A percentile compares a stretch with the other conserved stretches of the same genome.
Conservation (phyloP, 208 protist species). For the Leishmania major region DNA sequence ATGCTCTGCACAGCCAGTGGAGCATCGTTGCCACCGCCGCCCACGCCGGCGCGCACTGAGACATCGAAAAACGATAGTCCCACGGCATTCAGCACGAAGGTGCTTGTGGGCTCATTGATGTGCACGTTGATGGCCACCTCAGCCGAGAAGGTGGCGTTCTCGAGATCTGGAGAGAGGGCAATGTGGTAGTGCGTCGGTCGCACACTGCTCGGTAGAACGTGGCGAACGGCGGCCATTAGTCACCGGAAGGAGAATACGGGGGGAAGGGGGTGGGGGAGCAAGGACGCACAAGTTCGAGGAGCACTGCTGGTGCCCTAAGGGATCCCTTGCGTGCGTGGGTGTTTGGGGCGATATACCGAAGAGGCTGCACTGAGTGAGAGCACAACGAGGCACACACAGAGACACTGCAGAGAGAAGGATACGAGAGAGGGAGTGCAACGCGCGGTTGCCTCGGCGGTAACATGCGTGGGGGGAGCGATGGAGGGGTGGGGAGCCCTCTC, state of each 20-base stretch:
- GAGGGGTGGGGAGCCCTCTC: neutral
- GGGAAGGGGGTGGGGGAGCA: neutral
- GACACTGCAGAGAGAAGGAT: neutral
- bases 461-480: neutral
- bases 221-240: slow-evolving; percentile 31
- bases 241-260: neutral
- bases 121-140: slow-evolving; percentile 56
- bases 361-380: neutral
- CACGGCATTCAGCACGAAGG: slow-evolving; percentile 72
- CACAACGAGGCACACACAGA: neutral
- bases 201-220: slow-evolving; percentile 60
- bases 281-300: neutral
- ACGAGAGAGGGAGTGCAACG: neutral
- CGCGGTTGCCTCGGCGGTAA: neutral
- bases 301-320: neutral
- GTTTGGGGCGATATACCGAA: neutral
- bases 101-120: slow-evolving; percentile 16
- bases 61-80: slow-evolving; percentile 56
- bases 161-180: slow-evolving; percentile 60
- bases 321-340: neutral
- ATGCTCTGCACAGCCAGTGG: slow-evolving; percentile 29
- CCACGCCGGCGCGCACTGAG: slow-evolving; percentile 12
- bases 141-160: slow-evolving; percentile 64
- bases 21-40: neutral
- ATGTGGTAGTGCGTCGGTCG: slow-evolving; percentile 68